Base-by-base conservation (phyloP, 1,284 basidiomycete species). In the Erythrobasidium hasegawianum region DNA sequence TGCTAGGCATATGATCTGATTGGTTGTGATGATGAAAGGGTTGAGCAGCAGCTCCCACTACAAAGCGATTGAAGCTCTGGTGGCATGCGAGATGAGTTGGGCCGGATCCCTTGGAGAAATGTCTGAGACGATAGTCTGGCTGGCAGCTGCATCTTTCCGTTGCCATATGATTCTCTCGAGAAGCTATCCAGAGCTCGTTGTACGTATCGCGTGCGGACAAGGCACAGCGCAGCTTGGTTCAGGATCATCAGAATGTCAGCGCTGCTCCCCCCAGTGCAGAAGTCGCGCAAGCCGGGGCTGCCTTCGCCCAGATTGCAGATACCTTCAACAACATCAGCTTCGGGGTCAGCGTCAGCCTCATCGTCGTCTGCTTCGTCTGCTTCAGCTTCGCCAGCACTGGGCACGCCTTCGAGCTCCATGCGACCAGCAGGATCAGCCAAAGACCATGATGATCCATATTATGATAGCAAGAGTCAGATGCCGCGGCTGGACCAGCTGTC, bases 241-340 rank as follows among this genome's bases (percentile, higher is more conserved):
- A 33, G 33, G 33, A 4, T 33, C 33, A 33, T 33, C 33, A 27
- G 26, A 16, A 45, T 43, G 57, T 26, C 57, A 7, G 57, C 57
- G 14, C 22, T 27, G 11, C 20, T 56, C 14, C 61, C 54, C 27
- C 52, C 53, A 7, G 29, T 40, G 18, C 20, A 41, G 24, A 43
- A 27, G 29, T 26, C 39, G 22, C 61, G 61, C 39, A 64, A 64
- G 52, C 61, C 61, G 33, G 61, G 61, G 20, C 38, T 57, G 11
- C 55, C 55, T 2, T 29, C 55, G 16, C 55, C 54, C 10, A 39
- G 61, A 14, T 54, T 64, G 16, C 38, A 41, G 22, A 64, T 57
- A 14, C 53, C 61, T 24, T 47, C 43, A 24, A 7, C 43, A 7
- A 7, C 43, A 47, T 47, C 33, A 14, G 8, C 38, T 40, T 26